Evolutionary conservation across 2,329 filamentous ascomycete species (phyloP).

Genomic region (Hypoxylon sp.): DNA sequence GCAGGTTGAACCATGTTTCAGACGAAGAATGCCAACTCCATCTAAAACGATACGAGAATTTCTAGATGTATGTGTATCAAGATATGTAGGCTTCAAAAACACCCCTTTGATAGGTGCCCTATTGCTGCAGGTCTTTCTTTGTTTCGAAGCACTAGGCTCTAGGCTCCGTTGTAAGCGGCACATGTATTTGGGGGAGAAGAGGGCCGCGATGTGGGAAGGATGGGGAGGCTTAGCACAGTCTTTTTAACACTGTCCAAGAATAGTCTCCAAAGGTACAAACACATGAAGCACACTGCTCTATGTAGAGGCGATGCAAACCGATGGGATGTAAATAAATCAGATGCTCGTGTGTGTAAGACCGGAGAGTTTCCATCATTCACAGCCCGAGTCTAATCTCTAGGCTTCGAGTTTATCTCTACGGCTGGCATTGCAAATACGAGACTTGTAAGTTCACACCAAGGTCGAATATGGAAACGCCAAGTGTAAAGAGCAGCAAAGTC

Average conservation of each 20-base stretch:
- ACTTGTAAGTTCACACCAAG: conserved; percentile 18
- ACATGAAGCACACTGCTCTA: too few species aligned
- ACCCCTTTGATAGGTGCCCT: conserved; percentile 6
- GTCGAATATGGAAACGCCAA: conserved; percentile 24
- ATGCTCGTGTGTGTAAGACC: conserved; percentile 5
- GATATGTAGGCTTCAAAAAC: conserved; percentile 13
- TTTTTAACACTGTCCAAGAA: conserved; percentile 7
- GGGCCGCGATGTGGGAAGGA: conserved; percentile 1
- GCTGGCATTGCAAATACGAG: conserved; percentile 29
- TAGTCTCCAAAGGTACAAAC: too few species aligned
- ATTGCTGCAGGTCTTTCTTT: conserved; percentile 14
- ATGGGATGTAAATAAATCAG: background rate
- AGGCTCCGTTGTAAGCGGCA: conserved; percentile 10
- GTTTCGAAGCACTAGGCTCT: conserved; percentile 13
- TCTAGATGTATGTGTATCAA: conserved; percentile 18
- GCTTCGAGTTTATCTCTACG: conserved; percentile 18
- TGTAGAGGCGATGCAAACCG: background rate
- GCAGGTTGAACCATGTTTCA: conserved; percentile 34
- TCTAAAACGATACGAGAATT: conserved; percentile 31
- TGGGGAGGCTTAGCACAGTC: conserved; percentile 26
- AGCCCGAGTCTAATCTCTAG: conserved; percentile 12
- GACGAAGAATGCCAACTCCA: conserved; percentile 24
- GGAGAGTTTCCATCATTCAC: conserved; percentile 7
- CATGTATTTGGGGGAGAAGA: too few species aligned
- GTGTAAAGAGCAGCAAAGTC: conserved; percentile 18